Base-by-base conservation (phyloP, 2,329 filamentous ascomycete genomes). In the Teratosphaeria zuluensis region DNA sequence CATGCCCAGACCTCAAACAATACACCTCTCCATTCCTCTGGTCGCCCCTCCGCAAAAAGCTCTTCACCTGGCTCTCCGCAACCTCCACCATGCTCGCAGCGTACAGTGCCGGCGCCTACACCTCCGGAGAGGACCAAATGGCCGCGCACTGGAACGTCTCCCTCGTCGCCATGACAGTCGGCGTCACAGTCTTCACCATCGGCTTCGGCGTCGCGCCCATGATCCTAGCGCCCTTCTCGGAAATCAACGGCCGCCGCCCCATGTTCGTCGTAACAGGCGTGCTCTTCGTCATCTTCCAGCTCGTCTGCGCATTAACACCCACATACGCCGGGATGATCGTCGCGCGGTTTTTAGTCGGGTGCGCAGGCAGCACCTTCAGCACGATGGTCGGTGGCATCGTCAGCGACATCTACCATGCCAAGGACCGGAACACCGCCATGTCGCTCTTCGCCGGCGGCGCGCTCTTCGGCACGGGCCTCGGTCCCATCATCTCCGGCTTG, bases 341-440 rank as follows among this genome's bases (percentile, higher is more conserved):
- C 2, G 82, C 85, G 0, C 83, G 92, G 0, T 88, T 96, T 69
- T 79, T 94, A 53, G 81, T 85, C 9, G 92, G 92, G 1, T 83
- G 85, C n/a, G 89, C 88, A 6, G 86, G 84, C 5, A 90, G 86
- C 54, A 84, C 82, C 0, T 95, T 95, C 69, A 90, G 87, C 52
- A 94, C 90, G 24, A 92, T 96, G 81, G 87, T 95, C 0, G 92
- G 92, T n/a, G 92, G 92, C 3, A 88, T 96, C 3, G 87, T 96
- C 48, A 87, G 88, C 55, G 92, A 96, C 68, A 82, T 96, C 59
- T 96, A 91, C 75, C 83, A 86, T 54, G 84, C 89, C 9, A 77
- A 88, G 60, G 85, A 89, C 52, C 80, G 92, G 35, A 96, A 96
- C 66, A 90, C 87, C 0, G 89, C 92, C 0, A 96, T 96, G 92